Evolutionary conservation across 805 yeast species (phyloP).

Genomic region (Spathaspora sp.): DNA sequence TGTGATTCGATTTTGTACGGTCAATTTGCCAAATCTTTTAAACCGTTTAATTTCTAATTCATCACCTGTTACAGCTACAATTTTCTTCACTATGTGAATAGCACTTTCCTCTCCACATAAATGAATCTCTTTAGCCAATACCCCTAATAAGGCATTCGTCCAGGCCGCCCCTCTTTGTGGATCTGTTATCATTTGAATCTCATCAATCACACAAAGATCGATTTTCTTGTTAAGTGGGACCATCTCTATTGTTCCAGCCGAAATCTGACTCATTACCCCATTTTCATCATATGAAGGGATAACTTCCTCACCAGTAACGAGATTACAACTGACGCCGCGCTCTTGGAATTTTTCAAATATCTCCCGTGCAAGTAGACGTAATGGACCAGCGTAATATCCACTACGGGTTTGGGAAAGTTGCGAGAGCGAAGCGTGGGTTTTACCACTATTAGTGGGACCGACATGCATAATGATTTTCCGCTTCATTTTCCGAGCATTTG

Average conservation of each 20-base stretch:
- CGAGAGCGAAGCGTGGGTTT: constrained; percentile 79
- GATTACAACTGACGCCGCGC: constrained; percentile 69
- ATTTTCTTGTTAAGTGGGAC: constrained; percentile 60
- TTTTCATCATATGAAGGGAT: constrained; percentile 61
- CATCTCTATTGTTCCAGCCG: constrained; percentile 95
- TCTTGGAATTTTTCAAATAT: constrained; percentile 75
- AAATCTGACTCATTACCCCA: constrained; percentile 71
- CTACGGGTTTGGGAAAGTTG: constrained; percentile 58
- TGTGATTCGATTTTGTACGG: constrained; percentile 41
- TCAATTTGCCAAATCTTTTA: constrained; percentile 69
- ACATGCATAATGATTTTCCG: constrained; percentile 87
- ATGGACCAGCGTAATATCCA: constrained; percentile 94
- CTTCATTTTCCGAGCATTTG: constrained; percentile 75
- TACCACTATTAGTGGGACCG: constrained; percentile 97
- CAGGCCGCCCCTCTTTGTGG: constrained; percentile 84
- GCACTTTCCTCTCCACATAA: constrained; percentile 91
- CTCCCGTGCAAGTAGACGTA: constrained; percentile 86
- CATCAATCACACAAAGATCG: constrained; percentile 92
- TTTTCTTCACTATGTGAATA: constrained; percentile 57
- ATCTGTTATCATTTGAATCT: constrained; percentile 92
- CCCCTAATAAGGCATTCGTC: constrained; percentile 89
- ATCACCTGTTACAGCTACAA: constrained; percentile 76
- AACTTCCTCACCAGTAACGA: constrained; percentile 95
- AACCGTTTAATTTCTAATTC: constrained; percentile 67
- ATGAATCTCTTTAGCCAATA: constrained; percentile 79